phyloP scores from a whole-genome alignment of 2,329 filamentous ascomycete species.

The Aspergillus glaucus region DNA sequence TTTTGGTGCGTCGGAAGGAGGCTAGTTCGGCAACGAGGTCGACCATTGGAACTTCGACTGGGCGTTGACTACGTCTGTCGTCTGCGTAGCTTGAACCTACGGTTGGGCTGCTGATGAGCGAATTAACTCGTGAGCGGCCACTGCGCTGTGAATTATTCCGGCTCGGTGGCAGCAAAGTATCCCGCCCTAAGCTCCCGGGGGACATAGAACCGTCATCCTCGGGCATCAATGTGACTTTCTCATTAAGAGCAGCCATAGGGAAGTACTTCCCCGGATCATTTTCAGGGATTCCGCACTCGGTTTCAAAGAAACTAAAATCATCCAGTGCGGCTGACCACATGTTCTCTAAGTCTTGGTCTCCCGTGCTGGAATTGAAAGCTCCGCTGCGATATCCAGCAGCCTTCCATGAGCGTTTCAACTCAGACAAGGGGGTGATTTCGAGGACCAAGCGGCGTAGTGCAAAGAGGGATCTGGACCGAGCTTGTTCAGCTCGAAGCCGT shows the following conservation, averaged over 20 bases:
- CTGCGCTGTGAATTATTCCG: background rate
- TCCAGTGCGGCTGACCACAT: conserved; percentile 54
- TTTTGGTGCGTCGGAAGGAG: conserved; percentile 49
- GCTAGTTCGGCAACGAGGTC: conserved; percentile 52
- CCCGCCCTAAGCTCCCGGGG: conserved; percentile 10
- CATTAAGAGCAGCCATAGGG: conserved; percentile 37
- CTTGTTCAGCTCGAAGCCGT: conserved; percentile 43
- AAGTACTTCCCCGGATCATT: conserved; percentile 40
- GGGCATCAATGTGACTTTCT: conserved; percentile 39
- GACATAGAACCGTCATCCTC: conserved; percentile 22
- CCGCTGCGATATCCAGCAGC: conserved; percentile 41
- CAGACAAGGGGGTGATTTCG: conserved; percentile 42
- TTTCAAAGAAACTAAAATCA: conserved; percentile 59
- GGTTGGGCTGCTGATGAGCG: conserved; percentile 1
- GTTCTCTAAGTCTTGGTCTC: conserved; percentile 53
- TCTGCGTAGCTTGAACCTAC: conserved; percentile 1
- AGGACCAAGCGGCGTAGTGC: conserved; percentile 51
- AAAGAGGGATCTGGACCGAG: conserved; percentile 48
- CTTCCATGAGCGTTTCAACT: conserved; percentile 26
- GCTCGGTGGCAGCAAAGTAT: conserved; percentile 9
- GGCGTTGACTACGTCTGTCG: background rate
- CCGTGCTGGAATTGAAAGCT: conserved; percentile 50
- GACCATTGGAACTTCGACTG: conserved; percentile 18
- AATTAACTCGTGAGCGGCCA: background rate
- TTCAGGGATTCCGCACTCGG: conserved; percentile 48